phyloP scores from a whole-genome alignment of 1,284 basidiomycete genomes.

The Irpex sp. region DNA sequence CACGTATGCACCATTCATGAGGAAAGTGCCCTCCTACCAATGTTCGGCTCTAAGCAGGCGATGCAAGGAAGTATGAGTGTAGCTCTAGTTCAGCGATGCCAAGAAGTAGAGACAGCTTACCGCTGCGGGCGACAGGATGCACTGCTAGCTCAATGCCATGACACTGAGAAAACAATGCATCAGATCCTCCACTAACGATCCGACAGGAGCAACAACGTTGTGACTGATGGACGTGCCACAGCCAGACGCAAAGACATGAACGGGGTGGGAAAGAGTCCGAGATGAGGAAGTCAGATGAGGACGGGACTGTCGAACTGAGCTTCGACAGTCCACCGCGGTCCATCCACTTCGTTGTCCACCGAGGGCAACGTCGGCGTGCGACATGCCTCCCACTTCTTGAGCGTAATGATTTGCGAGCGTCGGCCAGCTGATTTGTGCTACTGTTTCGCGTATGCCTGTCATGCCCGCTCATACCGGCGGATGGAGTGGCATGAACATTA shows the following conservation, averaged over 20 bases:
- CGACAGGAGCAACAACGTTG: not conserved
- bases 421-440: too few species aligned
- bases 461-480: too few species aligned
- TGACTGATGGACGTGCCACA: slow-evolving; percentile 6
- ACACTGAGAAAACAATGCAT: not conserved
- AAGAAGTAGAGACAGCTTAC: not conserved
- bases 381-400: not conserved
- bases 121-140: slow-evolving; percentile 5
- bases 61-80: not conserved
- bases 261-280: slow-evolving; percentile 8
- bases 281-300: slow-evolving; percentile 2
- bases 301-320: not conserved
- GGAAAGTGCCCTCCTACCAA: not conserved
- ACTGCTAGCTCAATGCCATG: not conserved
- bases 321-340: slow-evolving; percentile 3
- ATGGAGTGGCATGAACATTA: not conserved
- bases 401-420: too few species aligned
- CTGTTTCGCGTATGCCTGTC: too few species aligned
- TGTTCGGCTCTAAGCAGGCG: not conserved
- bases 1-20: not conserved
- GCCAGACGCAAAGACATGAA: not conserved
- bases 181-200: slow-evolving; percentile 2
- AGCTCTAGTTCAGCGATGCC: not conserved
- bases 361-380: not conserved
- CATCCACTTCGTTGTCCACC: not conserved